These are phyloP conservation scores for Phanerochaete sordida DNA, from an alignment of 768 basidiomycete genomes.

Conservation along the genomic window DNA sequence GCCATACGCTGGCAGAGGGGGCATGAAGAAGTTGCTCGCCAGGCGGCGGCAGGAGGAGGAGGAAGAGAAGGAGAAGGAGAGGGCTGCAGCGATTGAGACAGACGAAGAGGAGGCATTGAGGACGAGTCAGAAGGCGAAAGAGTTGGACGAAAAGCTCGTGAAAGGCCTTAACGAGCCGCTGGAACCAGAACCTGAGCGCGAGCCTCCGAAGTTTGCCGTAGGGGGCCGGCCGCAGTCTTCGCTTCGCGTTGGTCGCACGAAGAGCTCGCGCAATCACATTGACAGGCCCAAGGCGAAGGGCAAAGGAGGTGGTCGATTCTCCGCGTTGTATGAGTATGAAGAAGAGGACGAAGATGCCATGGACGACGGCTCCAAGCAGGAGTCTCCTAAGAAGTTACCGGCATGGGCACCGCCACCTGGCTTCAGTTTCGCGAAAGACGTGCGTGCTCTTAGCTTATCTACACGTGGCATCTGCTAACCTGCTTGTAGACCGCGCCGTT, in stretches of 20 bases:
- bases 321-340: slow-evolving; percentile 60
- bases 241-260: slow-evolving; percentile 1
- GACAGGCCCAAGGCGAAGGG: slow-evolving; percentile 45
- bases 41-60: slow-evolving; percentile 56
- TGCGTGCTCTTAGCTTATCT: slow-evolving; percentile 26
- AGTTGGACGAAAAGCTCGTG: slow-evolving; percentile 17
- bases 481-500: slow-evolving; percentile 26
- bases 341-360: slow-evolving; percentile 35
- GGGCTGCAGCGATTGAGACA: slow-evolving; percentile 25
- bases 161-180: slow-evolving; percentile 14
- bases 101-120: slow-evolving; percentile 26
- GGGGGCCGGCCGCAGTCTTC: slow-evolving; percentile 35
- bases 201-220: slow-evolving; percentile 2
- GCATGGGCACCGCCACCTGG: slow-evolving; percentile 56
- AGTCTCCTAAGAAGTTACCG: slow-evolving; percentile 38
- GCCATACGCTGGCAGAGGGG: slow-evolving; percentile 76
- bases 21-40: slow-evolving; percentile 73
- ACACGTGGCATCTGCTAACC: neutral
- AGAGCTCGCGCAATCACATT: slow-evolving; percentile 49
- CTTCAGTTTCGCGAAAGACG: slow-evolving; percentile 67
- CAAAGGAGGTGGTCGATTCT: slow-evolving; percentile 42
- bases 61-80: slow-evolving; percentile 37
- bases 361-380: slow-evolving; percentile 39
- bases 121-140: slow-evolving; percentile 21
- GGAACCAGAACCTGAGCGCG: slow-evolving; percentile 20